Conservation (phyloP, 768 basidiomycete genomes). For the Porphyrellus cyaneotinctus region DNA sequence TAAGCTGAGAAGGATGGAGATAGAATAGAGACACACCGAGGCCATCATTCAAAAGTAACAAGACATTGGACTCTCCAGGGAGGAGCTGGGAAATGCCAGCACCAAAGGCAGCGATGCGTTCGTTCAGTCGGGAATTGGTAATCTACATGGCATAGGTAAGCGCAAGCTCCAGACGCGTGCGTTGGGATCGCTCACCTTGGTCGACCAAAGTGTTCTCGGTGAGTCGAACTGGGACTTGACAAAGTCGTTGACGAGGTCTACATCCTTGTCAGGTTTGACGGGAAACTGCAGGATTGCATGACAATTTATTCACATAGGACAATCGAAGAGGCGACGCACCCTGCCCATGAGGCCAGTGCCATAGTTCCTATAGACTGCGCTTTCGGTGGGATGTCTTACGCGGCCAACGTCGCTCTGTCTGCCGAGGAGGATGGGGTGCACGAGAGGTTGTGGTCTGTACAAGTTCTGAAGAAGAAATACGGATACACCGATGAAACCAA, state of each 20-base stretch:
- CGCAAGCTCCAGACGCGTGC: background rate
- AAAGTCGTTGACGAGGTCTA: constrained; percentile 61
- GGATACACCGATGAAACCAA: constrained; percentile 70
- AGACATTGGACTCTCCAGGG: constrained; percentile 58
- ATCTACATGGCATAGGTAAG: constrained; percentile 43
- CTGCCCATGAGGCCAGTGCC: constrained; percentile 78
- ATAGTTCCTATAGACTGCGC: constrained; percentile 89
- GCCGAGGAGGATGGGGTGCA: constrained; percentile 91
- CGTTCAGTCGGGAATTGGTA: constrained; percentile 66
- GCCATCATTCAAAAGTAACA: constrained; percentile 76
- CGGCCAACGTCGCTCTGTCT: constrained; percentile 86
- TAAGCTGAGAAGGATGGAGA: background rate
- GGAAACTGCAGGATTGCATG: constrained; percentile 53
- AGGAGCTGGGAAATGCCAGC: constrained; percentile 61
- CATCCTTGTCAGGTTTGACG: constrained; percentile 64
- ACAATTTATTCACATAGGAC: background rate
- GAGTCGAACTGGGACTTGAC: constrained; percentile 63
- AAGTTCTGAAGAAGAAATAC: constrained; percentile 74
- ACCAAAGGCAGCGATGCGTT: constrained; percentile 68
- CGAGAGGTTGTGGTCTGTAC: constrained; percentile 78
- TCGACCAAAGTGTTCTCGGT: constrained; percentile 74
- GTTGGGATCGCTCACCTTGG: constrained; percentile 46
- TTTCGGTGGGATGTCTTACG: constrained; percentile 77
- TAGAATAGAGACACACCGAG: constrained; percentile 47
- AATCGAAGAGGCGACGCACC: constrained; percentile 41